Base-by-base conservation (phyloP, 108 stramenopile genomes). In the Epithemia pelagica region DNA sequence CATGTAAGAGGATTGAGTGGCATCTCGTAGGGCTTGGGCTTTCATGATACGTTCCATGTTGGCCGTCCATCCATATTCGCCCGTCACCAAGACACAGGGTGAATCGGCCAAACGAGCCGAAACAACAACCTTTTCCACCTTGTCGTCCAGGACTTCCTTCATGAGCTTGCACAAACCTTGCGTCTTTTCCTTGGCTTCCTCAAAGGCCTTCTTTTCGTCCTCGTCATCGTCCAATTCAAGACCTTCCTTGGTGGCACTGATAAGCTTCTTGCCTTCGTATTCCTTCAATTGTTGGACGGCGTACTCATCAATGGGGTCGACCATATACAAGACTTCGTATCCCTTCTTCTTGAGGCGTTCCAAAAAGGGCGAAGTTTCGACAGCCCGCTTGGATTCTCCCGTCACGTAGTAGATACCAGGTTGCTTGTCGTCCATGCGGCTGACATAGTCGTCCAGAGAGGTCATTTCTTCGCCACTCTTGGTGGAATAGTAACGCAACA, bases 1-100 rank as follows among this genome's bases (percentile, higher is more conserved):
- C 99, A 99, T 99, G 96, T 99, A 99, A 29, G 96, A 87, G 32
- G 91, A 92, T 67, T 97, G 96, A 69, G 94, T 85, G 25, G 95
- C 82, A 83, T 99, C 99, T 65, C 99, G 96, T 51, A 99, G 96
- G 30, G 99, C 98, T 86, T 99, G 99, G 8, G 99, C 99, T 85
- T 99, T 99, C 99, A 99, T 99, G 83, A 99, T 99, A 74, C 97
- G 96, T 84, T 99, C 99, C 99, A 99, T 99, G 88, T 98, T 98
- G 70, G 99, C 99, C 62, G 96, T 91, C 99, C 99, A 99, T 62
- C 99, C 99, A 77, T 96, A 99, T 81, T 99, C 99, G 26, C 99
- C 99, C 26, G 99, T 99, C 10, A 99, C 98, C 30, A 99, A 94
- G 58, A 89, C 89, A 82, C 99, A 99, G 32, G 99, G 99, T 55